These are phyloP conservation scores for Echinochloa phyllopogon DNA, from an alignment of 176 grass and related monocot species.

Conservation along the genomic window DNA sequence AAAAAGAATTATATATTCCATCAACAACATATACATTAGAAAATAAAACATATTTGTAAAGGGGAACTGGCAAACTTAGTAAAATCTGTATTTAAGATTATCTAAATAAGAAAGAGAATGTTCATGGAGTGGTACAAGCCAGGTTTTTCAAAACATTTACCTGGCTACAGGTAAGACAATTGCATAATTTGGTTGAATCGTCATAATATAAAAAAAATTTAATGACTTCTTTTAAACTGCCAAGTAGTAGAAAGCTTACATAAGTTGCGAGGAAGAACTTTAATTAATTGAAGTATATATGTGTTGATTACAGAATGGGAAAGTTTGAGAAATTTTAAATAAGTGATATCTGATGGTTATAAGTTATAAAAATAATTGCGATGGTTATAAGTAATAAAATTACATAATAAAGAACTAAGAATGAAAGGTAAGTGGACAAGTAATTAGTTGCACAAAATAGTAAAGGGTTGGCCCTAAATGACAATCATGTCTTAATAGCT, in stretches of 20 bases:
- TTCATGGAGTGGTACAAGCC: background rate
- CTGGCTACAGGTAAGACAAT: background rate
- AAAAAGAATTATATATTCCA: background rate
- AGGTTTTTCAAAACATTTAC: background rate
- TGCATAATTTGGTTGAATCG: background rate
- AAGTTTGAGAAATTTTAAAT: background rate
- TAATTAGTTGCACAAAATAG: slow-evolving; percentile 22
- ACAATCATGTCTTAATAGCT: slow-evolving; percentile 17
- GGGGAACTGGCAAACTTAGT: background rate
- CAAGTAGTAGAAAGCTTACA: background rate
- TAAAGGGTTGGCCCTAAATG: slow-evolving; percentile 32
- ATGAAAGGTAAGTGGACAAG: slow-evolving; percentile 26
- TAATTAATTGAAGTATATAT: slow-evolving; percentile 1
- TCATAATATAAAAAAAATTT: background rate
- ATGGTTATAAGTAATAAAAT: background rate
- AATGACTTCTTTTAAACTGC: background rate
- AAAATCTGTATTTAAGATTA: slow-evolving; percentile 6
- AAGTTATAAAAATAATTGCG: background rate
- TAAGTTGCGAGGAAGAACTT: slow-evolving; percentile 3
- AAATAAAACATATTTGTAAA: background rate
- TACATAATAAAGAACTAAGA: background rate
- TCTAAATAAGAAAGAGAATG: background rate
- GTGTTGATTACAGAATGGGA: background rate
- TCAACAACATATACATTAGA: background rate
- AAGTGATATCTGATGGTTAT: background rate